These are phyloP conservation scores for Pisolithus microcarpus DNA, from an alignment of 768 basidiomycete genomes.

Conservation along the genomic window DNA sequence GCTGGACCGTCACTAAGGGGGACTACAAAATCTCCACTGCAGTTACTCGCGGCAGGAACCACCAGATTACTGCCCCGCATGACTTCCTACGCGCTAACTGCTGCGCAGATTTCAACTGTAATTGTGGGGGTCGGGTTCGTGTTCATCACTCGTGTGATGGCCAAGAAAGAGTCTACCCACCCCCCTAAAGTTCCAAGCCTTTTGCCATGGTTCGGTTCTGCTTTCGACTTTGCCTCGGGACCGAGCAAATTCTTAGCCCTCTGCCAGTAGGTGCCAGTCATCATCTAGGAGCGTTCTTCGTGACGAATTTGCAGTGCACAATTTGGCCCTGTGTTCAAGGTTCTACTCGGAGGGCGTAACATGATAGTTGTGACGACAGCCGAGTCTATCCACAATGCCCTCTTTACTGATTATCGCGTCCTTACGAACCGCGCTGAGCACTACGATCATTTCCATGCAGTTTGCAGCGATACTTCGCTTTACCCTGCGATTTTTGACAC, in stretches of 20 bases:
- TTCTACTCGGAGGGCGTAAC: conserved; percentile 14
- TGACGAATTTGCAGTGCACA: background rate
- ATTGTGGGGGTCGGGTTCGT: too few relatives aligned
- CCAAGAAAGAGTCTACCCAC: too few relatives aligned
- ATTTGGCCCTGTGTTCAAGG: conserved; percentile 2
- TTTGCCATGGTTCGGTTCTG: conserved; percentile 13
- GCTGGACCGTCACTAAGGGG: too few relatives aligned
- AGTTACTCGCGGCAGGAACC: too few relatives aligned
- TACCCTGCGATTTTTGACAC: conserved; percentile 4
- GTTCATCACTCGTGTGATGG: too few relatives aligned
- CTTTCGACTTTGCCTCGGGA: conserved; percentile 8
- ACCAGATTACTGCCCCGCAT: too few relatives aligned
- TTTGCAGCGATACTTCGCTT: conserved; percentile 1
- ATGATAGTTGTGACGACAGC: conserved; percentile 13
- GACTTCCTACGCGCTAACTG: too few relatives aligned
- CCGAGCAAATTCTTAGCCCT: conserved; percentile 10
- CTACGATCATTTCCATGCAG: conserved; percentile 5
- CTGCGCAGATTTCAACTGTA: too few relatives aligned
- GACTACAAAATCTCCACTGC: too few relatives aligned
- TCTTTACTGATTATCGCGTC: background rate
- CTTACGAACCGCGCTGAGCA: conserved; percentile 12
- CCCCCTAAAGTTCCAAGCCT: conserved; percentile 7
- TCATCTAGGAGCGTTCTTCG: background rate
- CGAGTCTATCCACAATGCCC: conserved; percentile 9
- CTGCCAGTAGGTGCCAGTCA: conserved; percentile 10